Evolutionary conservation across 2,329 filamentous ascomycete species (phyloP).

Genomic region (Apiospora kogelbergensis): DNA sequence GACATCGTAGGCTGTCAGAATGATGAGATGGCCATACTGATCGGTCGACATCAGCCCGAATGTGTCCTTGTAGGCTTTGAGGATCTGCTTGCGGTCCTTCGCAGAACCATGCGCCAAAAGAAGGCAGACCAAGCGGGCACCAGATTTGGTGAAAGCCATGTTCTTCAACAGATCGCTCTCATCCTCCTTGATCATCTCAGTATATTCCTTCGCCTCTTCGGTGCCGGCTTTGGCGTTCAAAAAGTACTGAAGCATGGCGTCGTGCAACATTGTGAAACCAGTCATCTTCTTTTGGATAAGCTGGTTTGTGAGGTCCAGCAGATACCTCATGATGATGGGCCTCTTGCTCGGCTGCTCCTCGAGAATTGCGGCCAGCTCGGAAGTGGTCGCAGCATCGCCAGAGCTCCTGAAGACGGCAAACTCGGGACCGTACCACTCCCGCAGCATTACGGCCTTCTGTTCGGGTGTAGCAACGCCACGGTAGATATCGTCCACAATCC

Average conservation of each 20-base stretch:
- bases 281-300: constrained; percentile 96
- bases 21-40: constrained; percentile 72
- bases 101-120: constrained; percentile 81
- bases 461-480: constrained; percentile 80
- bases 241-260: constrained; percentile 98
- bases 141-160: constrained; percentile 90
- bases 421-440: constrained; percentile 96
- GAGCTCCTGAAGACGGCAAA: constrained; percentile 75
- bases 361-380: constrained; percentile 75
- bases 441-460: constrained; percentile 81
- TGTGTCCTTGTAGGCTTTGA: constrained; percentile 88
- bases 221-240: constrained; percentile 74
- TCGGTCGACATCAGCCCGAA: constrained; percentile 84
- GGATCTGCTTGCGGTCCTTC: constrained; percentile 88
- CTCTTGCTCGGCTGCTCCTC: constrained; percentile 80
- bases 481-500: constrained; percentile 98
- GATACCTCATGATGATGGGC: constrained; percentile 79
- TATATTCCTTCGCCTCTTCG: constrained; percentile 81
- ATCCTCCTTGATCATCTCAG: constrained; percentile 89
- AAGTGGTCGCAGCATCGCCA: constrained; percentile 51
- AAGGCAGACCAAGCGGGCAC: constrained; percentile 77
- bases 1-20: constrained; percentile 85
- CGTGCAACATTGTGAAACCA: constrained; percentile 96
- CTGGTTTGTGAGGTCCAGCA: constrained; percentile 85
- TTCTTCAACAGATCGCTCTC: constrained; percentile 92